Evolutionary conservation across 371 early-diverging fungal genomes (phyloP).

Genomic region (Chytridium lagenaria): DNA sequence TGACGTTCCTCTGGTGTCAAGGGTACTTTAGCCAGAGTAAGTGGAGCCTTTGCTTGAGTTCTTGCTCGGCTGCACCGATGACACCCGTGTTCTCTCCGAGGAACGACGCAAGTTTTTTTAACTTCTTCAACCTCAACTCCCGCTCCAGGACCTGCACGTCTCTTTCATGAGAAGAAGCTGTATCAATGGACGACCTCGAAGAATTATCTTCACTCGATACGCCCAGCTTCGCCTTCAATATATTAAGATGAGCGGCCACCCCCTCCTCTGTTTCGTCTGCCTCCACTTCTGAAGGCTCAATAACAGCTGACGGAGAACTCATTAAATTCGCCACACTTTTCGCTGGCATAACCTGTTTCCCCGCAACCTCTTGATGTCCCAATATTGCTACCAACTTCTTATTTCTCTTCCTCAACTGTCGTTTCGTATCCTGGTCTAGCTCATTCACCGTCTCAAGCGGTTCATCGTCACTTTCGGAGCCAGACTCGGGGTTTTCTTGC

Average conservation of each 20-base stretch:
- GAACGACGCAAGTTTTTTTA: conserved; percentile 47
- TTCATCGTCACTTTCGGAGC: conserved; percentile 10
- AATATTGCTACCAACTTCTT: conserved; percentile 45
- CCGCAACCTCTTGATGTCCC: conserved; percentile 28
- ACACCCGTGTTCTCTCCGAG: conserved; percentile 40
- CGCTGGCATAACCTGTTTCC: too few relatives aligned
- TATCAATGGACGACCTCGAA: too few relatives aligned
- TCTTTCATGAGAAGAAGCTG: too few relatives aligned
- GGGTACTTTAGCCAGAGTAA: conserved; percentile 20
- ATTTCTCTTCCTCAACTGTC: conserved; percentile 34
- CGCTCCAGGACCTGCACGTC: not conserved
- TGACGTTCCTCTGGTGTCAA: conserved; percentile 41
- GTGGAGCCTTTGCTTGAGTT: not conserved
- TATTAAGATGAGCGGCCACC: too few relatives aligned
- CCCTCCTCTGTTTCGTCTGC: too few relatives aligned
- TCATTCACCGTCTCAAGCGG: conserved; percentile 39
- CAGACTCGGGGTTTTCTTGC: conserved; percentile 6
- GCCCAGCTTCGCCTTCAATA: too few relatives aligned
- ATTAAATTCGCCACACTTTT: too few relatives aligned
- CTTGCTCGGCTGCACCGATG: conserved; percentile 29
- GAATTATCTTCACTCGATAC: too few relatives aligned
- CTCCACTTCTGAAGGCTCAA: too few relatives aligned
- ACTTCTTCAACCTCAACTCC: conserved; percentile 33
- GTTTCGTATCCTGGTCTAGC: conserved; percentile 35
- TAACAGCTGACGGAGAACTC: too few relatives aligned